These are phyloP conservation scores for Lecanicillium sp. DNA, from an alignment of 2,329 filamentous ascomycete genomes.

Conservation along the genomic window DNA sequence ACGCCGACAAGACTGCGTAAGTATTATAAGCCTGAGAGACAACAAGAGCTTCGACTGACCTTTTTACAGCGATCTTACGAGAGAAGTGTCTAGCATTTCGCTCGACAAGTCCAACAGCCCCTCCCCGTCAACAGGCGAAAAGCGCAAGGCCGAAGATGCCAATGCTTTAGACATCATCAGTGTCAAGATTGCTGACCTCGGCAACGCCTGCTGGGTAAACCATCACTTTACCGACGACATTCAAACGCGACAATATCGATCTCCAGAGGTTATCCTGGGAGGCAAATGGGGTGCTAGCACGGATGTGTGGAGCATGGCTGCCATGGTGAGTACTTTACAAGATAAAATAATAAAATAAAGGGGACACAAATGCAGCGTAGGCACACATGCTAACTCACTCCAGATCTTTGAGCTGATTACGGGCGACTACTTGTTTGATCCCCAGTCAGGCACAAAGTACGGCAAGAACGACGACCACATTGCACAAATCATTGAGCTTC, in stretches of 20 bases:
- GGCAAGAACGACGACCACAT: constrained; percentile 99
- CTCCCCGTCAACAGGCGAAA: constrained; percentile 49
- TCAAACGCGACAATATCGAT: constrained; percentile 93
- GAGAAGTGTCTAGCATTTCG: constrained; percentile 90
- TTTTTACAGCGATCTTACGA: constrained; percentile 72
- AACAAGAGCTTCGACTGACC: constrained; percentile 6
- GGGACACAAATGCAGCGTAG: background rate
- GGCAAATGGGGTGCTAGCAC: constrained; percentile 99
- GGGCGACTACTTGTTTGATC: constrained; percentile 96
- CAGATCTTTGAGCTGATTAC: constrained; percentile 97
- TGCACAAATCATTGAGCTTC: constrained; percentile 94
- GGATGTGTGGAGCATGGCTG: constrained; percentile 98
- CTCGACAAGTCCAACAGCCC: constrained; percentile 60
- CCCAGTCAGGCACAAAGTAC: constrained; percentile 96
- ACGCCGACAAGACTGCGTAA: constrained; percentile 90
- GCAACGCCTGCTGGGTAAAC: constrained; percentile 97
- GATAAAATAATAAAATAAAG: background rate
- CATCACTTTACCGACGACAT: constrained; percentile 99
- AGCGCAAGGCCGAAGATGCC: constrained; percentile 52
- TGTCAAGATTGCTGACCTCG: constrained; percentile 96
- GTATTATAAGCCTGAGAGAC: constrained; percentile 24
- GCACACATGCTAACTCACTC: background rate
- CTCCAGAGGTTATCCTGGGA: constrained; percentile 92
- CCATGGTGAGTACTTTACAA: constrained; percentile 73
- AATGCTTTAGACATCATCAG: constrained; percentile 69